These are phyloP conservation scores for Fraxinus quadrangulata DNA, from an alignment of 257 asterid species.

Conservation along the genomic window DNA sequence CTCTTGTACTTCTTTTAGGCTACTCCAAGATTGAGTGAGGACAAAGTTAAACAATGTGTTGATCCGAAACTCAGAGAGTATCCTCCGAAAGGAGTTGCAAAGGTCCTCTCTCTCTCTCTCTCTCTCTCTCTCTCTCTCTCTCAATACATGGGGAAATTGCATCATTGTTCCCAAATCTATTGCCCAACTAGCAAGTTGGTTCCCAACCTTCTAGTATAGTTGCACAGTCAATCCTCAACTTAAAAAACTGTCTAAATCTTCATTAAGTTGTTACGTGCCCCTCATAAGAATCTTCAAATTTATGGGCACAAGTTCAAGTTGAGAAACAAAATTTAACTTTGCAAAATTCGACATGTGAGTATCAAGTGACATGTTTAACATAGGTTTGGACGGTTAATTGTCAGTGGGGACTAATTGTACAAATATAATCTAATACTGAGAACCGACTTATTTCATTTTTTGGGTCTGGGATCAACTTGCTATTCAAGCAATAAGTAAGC, in stretches of 20 bases:
- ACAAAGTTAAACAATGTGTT: constrained; percentile 44
- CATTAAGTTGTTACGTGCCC: not conserved
- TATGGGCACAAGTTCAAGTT: not conserved
- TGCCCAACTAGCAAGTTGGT: not conserved
- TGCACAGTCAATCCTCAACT: not conserved
- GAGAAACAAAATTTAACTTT: too few species aligned
- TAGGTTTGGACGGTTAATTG: not conserved
- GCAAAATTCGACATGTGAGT: not conserved
- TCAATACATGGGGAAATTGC: not conserved
- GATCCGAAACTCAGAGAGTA: constrained; percentile 66
- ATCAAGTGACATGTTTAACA: not conserved
- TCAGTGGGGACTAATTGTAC: not conserved
- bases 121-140: not conserved
- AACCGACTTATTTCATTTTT: not conserved
- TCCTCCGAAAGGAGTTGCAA: constrained; percentile 91
- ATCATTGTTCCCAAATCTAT: not conserved
- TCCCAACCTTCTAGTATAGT: not conserved
- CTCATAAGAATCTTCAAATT: not conserved
- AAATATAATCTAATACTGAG: not conserved
- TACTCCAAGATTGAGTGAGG: constrained; percentile 43
- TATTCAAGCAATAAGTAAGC: not conserved
- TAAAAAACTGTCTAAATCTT: not conserved
- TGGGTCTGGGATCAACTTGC: not conserved
- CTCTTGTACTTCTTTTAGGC: constrained; percentile 31
- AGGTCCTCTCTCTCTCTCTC: constrained; percentile 40